A percentile compares a stretch with the other conserved stretches of the same genome.
These are phyloP conservation scores for Globisporangium echinulatum DNA, from an alignment of 352 stramenopile genomes.

Conservation along the genomic window DNA sequence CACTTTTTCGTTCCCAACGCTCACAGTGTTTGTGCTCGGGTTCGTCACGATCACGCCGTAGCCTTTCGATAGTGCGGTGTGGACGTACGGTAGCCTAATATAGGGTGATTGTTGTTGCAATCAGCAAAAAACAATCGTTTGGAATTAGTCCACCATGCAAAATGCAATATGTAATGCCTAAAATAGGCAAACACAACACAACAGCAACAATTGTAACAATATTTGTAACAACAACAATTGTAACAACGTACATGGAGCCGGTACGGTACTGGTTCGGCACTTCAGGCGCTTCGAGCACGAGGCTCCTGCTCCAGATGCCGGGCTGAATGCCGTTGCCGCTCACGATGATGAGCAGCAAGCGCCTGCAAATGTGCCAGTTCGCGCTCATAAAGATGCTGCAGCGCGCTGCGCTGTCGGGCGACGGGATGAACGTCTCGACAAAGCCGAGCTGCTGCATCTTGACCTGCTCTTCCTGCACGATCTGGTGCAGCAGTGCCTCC, in stretches of 20 bases:
- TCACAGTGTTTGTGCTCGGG: conserved; percentile 73
- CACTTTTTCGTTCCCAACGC: conserved; percentile 60
- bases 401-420: conserved; percentile 46
- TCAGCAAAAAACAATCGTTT: too few species aligned
- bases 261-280: conserved; percentile 75
- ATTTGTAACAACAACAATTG: neutral
- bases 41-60: conserved; percentile 81
- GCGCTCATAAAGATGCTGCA: conserved; percentile 81
- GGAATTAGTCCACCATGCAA: neutral
- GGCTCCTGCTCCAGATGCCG: conserved; percentile 79
- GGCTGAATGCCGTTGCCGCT: conserved; percentile 82
- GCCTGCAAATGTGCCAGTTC: conserved; percentile 77
- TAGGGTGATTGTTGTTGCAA: neutral
- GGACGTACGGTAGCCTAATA: conserved; percentile 59
- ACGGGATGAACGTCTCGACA: conserved; percentile 76
- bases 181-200: neutral
- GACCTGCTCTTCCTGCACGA: conserved; percentile 78
- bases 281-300: conserved; percentile 68
- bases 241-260: conserved; percentile 48
- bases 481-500: conserved; percentile 77
- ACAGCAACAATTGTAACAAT: neutral
- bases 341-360: conserved; percentile 70
- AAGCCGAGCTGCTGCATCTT: conserved; percentile 85
- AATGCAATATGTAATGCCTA: neutral
- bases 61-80: conserved; percentile 71